Conservation (phyloP, 2,329 filamentous ascomycete species). For the Fusarium pseudograminearum region DNA sequence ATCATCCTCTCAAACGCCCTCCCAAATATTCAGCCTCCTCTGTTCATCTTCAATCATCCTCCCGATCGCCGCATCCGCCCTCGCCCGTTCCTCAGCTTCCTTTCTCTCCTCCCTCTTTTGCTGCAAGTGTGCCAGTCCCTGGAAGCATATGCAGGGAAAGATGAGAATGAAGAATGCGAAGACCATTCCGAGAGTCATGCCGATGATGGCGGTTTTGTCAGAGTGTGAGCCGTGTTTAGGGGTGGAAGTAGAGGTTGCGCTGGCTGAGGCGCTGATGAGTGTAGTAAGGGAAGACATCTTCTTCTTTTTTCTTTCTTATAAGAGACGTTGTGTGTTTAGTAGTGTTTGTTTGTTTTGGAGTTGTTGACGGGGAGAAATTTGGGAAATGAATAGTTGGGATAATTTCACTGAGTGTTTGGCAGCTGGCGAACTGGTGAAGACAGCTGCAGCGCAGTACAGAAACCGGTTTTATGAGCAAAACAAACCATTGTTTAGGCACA, state of each 20-base stretch:
- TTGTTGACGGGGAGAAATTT: neutral
- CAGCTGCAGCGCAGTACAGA: neutral
- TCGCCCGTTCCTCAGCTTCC: neutral
- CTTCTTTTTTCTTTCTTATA: neutral
- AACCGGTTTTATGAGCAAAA: neutral
- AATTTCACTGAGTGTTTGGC: neutral
- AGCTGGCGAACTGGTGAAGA: neutral
- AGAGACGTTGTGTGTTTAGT: neutral
- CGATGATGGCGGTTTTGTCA: conserved; percentile 1
- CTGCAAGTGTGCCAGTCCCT: conserved; percentile 11
- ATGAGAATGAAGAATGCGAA: conserved; percentile 20
- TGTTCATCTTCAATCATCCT: conserved; percentile 1
- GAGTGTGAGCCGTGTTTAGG: neutral
- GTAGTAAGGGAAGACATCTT: conserved; percentile 19
- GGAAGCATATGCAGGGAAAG: conserved; percentile 19
- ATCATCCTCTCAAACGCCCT: neutral
- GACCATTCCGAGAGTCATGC: conserved; percentile 4
- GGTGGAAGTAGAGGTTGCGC: neutral
- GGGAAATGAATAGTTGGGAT: neutral
- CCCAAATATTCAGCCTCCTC: neutral
- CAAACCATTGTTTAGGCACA: neutral
- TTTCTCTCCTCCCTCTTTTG: conserved; percentile 6
- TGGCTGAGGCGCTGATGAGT: neutral
- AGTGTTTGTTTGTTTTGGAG: neutral
- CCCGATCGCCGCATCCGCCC: no score